Conservation (phyloP, 257 asterid genomes). For the Hygrophila difformis region DNA sequence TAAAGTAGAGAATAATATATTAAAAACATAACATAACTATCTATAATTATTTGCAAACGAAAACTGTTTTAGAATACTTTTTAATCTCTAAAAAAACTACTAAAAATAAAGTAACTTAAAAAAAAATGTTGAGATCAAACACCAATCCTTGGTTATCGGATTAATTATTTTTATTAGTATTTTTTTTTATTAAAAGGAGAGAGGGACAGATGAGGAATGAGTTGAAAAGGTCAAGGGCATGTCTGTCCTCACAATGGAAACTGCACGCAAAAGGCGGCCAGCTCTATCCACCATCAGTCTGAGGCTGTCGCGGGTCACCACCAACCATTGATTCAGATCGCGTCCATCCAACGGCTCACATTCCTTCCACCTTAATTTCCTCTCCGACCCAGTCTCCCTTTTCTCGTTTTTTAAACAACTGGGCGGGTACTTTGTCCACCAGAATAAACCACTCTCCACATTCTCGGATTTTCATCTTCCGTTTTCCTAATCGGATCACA, state of each 20-base stretch:
- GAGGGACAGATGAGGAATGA: background rate
- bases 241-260: slow-evolving; percentile 17
- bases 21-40: too few species aligned
- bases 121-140: too few species aligned
- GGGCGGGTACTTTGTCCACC: slow-evolving; percentile 23
- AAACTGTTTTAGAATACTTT: too few species aligned
- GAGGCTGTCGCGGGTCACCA: slow-evolving; percentile 36
- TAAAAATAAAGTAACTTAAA: too few species aligned
- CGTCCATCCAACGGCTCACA: slow-evolving; percentile 31
- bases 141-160: too few species aligned
- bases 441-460: slow-evolving; percentile 8
- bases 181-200: too few species aligned
- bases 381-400: slow-evolving; percentile 29
- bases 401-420: slow-evolving; percentile 26
- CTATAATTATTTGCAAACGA: too few species aligned
- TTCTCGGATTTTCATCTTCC: too few species aligned
- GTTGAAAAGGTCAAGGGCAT: slow-evolving; percentile 21
- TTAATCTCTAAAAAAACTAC: too few species aligned
- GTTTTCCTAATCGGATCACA: too few species aligned
- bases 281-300: slow-evolving; percentile 28
- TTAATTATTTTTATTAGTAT: too few species aligned
- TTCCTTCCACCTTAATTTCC: slow-evolving; percentile 28
- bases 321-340: slow-evolving; percentile 24
- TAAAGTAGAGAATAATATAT: too few species aligned
- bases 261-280: slow-evolving; percentile 28